Evolutionary conservation across 176 grass and related monocot species (phyloP).

Genomic region (Lolium multiflorum): DNA sequence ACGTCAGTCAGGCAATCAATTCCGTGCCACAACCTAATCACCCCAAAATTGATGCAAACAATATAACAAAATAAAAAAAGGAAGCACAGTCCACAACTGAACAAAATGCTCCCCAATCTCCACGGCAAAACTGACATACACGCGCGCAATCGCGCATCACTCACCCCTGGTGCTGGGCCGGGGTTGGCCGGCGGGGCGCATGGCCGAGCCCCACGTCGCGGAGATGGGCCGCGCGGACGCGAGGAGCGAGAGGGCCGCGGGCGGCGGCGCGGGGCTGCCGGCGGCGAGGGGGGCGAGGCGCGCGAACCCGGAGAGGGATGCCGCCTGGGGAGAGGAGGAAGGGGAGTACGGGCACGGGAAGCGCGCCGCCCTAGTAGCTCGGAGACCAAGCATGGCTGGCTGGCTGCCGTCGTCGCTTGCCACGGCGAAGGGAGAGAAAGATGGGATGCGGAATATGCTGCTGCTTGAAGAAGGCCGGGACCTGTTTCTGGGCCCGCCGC

Average conservation of each 20-base stretch:
- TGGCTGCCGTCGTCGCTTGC: not conserved
- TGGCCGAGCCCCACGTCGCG: slow-evolving; percentile 21
- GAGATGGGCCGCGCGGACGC: slow-evolving; percentile 26
- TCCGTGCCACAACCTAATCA: not conserved
- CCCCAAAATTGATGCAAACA: not conserved
- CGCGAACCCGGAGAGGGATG: slow-evolving; percentile 36
- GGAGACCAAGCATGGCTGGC: slow-evolving; percentile 42
- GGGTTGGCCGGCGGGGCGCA: slow-evolving; percentile 10
- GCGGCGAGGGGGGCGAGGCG: slow-evolving; percentile 35
- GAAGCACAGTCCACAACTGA: slow-evolving; percentile 2
- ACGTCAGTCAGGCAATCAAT: slow-evolving; percentile 31
- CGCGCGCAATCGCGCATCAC: not conserved
- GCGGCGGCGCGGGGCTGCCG: not conserved
- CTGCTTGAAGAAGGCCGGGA: not conserved
- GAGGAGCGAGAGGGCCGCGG: slow-evolving; percentile 43
- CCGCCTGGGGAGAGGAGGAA: not conserved
- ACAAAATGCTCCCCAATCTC: slow-evolving; percentile 3
- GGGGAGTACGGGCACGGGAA: slow-evolving; percentile 30
- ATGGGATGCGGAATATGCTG: slow-evolving; percentile 18
- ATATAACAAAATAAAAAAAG: not conserved
- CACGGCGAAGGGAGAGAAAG: not conserved
- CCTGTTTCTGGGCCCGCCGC: not conserved
- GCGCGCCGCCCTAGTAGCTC: slow-evolving; percentile 41
- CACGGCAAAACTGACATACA: not conserved
- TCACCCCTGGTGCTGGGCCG: slow-evolving; percentile 56